Evolutionary conservation across 176 grass and related monocot genomes (phyloP).

Genomic region (Cenchrus purpureus): DNA sequence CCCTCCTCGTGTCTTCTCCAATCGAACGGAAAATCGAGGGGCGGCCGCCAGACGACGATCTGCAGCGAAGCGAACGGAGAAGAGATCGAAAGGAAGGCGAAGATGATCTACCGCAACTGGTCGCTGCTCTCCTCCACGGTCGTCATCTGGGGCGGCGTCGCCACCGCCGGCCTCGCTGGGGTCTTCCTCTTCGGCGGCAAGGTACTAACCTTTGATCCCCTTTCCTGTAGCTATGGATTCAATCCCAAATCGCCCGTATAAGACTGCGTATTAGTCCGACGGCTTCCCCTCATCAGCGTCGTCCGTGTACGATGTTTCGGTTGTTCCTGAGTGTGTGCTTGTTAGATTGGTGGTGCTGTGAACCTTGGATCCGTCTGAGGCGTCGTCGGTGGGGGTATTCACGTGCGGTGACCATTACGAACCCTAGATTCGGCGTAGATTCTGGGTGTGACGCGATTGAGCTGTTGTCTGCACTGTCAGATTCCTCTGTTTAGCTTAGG

Average conservation of each 20-base stretch:
- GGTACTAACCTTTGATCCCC: conserved; percentile 26
- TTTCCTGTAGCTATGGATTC: neutral
- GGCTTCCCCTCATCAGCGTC: neutral
- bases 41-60: neutral
- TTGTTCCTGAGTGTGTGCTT: neutral
- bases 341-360: neutral
- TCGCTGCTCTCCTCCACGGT: conserved; percentile 79
- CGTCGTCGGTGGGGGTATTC: neutral
- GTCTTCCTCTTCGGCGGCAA: conserved; percentile 77
- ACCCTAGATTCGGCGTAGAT: neutral
- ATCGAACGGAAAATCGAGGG: neutral
- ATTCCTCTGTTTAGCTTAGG: neutral
- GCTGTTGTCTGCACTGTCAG: neutral
- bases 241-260: neutral
- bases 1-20: neutral
- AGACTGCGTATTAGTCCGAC: no score
- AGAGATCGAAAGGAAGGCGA: neutral
- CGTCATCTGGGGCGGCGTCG: conserved; percentile 75
- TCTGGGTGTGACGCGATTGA: neutral
- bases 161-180: conserved; percentile 68
- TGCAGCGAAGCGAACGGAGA: neutral
- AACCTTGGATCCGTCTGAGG: neutral
- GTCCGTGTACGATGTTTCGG: neutral
- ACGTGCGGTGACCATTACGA: neutral
- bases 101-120: conserved; percentile 90